Evolutionary conservation across 1,139 yeast species (phyloP), one percentile per base, ranked within the genome.

Genomic region (Saccharomyces hybrid): DNA sequence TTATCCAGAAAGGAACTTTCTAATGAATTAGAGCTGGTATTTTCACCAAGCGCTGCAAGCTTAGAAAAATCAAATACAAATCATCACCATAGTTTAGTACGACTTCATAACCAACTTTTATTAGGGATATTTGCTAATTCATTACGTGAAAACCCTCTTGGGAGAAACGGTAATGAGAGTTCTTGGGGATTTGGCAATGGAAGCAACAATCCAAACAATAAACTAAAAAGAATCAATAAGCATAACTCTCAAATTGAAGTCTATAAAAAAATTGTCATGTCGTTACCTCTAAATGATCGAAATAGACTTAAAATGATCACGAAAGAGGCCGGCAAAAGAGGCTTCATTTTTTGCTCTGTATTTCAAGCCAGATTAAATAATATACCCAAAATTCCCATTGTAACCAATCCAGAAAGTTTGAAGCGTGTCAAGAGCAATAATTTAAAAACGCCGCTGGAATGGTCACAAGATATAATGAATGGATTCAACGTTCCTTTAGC

Each of bases 381-480:
- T 66, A 78, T 91, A 54, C 98, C 99, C 0, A 88, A 86, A 63
- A 84, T 93, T 20, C 99, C 99, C 4, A 83, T 86, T 68, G 82
- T 85, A 41, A 66, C 68, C 25, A 67, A 68, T 50, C 68, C 64
- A 27, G 71, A 69, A 41, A 65, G 71, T 46, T 80, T 82, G 58
- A 84, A 81, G 59, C 76, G 79, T 57, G 82, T 69, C 5, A 66
- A 66, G 47, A 58, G 61, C 31, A 66, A 67, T 50, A 67, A 67
- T 53, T 50, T 67, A 76, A 83, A 64, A 79, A 83, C 70, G 74
- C 90, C 61, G 79, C 83, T 53, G 26, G 85, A 85, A 62, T 90
- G 96, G 95, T 90, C 95, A 29, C 96, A 90, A 69, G 99, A 95
- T 67, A 90, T 93, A 27, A 80, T 86, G 51, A 91, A 85, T 65